phyloP scores from a whole-genome alignment of 768 basidiomycete genomes.

The Phlebiopsis flavidoalba region DNA sequence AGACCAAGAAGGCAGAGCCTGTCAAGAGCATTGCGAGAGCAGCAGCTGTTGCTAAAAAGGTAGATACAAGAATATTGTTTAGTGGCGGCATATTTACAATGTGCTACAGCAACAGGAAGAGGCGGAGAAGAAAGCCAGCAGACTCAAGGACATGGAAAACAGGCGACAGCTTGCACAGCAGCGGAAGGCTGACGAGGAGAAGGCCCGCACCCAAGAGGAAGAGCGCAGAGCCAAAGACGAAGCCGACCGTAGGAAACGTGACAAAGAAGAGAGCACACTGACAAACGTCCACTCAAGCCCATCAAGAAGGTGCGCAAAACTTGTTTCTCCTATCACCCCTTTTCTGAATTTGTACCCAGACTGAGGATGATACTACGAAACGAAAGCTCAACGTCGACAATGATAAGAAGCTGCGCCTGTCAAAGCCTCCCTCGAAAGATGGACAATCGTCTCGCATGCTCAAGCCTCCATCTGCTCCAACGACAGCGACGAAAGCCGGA shows the following conservation, averaged over 20 bases:
- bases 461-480: constrained; percentile 22
- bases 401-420: constrained; percentile 56
- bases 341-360: constrained; percentile 22
- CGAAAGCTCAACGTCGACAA: constrained; percentile 51
- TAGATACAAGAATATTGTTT: constrained; percentile 28
- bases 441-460: constrained; percentile 29
- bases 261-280: constrained; percentile 72
- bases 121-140: constrained; percentile 68
- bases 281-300: constrained; percentile 57
- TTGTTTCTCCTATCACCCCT: not conserved
- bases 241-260: constrained; percentile 72
- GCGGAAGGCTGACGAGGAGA: constrained; percentile 79
- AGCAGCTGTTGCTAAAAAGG: constrained; percentile 84
- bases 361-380: constrained; percentile 66
- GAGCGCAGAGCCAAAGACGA: constrained; percentile 73
- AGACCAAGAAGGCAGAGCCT: constrained; percentile 61
- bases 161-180: constrained; percentile 67
- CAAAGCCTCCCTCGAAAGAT: constrained; percentile 58
- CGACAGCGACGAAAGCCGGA: constrained; percentile 7
- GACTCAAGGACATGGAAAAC: constrained; percentile 78
- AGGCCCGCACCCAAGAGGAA: constrained; percentile 52
- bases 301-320: constrained; percentile 47
- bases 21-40: constrained; percentile 82
- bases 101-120: constrained; percentile 79
- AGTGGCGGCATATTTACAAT: not conserved